phyloP scores from a whole-genome alignment of 345 rosid genomes.

The Citropsis articulata region DNA sequence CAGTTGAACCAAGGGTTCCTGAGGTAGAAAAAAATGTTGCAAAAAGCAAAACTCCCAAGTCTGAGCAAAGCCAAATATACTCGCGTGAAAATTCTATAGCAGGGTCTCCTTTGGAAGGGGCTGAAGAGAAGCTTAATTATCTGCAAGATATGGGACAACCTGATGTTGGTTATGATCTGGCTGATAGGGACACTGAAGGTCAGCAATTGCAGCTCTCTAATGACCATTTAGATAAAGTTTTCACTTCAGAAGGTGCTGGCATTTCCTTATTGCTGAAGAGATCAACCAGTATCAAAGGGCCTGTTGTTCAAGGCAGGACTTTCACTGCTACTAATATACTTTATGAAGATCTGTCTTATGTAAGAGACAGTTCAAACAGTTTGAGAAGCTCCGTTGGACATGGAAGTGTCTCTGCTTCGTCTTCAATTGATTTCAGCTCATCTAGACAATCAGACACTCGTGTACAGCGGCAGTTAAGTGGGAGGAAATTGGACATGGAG shows the following conservation, averaged over 20 bases:
- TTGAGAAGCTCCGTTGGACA: conserved; percentile 80
- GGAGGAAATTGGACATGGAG: conserved; percentile 67
- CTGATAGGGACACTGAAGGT: conserved; percentile 30
- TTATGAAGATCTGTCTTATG: conserved; percentile 66
- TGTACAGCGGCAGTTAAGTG: conserved; percentile 66
- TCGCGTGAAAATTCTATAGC: conserved; percentile 33
- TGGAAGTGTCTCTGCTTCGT: conserved; percentile 74
- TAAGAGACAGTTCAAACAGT: conserved; percentile 63
- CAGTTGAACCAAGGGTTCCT: conserved; percentile 29
- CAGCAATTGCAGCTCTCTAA: conserved; percentile 30
- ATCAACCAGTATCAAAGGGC: conserved; percentile 79
- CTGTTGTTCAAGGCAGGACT: conserved; percentile 60
- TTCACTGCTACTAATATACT: conserved; percentile 54
- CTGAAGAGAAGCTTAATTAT: conserved; percentile 31
- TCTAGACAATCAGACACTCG: conserved; percentile 57
- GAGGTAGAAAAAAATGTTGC: conserved; percentile 32
- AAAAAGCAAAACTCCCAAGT: conserved; percentile 25
- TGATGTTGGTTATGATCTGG: conserved; percentile 28
- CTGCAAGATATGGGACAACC: conserved; percentile 41
- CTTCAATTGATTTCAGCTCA: conserved; percentile 75
- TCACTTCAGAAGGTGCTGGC: conserved; percentile 49
- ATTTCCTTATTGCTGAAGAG: conserved; percentile 72
- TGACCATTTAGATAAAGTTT: conserved; percentile 35
- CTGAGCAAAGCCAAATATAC: conserved; percentile 30
- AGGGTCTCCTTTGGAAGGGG: conserved; percentile 32